These are phyloP conservation scores for Sporothrix inflata DNA, from an alignment of 2,329 filamentous ascomycete species.

Conservation along the genomic window DNA sequence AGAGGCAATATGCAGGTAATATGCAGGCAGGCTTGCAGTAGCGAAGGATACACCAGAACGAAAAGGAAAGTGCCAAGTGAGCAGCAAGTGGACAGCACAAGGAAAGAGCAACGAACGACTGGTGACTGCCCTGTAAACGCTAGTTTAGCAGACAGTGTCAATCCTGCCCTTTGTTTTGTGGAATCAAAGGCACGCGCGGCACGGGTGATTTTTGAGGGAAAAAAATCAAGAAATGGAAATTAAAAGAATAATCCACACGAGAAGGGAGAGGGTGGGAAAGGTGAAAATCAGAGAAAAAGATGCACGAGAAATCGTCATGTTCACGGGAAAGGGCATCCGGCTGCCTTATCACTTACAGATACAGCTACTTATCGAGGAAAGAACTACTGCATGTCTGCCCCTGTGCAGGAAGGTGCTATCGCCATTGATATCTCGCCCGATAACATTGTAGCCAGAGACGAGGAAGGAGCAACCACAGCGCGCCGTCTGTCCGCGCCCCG, in stretches of 20 bases:
- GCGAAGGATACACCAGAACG: neutral
- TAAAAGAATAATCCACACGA: neutral
- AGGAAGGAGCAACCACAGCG: neutral
- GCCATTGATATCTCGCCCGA: neutral
- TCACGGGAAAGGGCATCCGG: neutral
- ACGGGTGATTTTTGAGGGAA: neutral
- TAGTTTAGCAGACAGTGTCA: constrained; percentile 11
- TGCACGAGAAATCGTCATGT: neutral
- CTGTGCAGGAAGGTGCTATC: constrained; percentile 1
- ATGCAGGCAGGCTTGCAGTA: neutral
- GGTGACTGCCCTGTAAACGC: neutral
- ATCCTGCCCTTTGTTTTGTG: constrained; percentile 8
- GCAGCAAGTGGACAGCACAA: neutral
- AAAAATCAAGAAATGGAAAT: constrained; percentile 9
- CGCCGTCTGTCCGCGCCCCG: neutral
- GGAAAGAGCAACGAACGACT: neutral
- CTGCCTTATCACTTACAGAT: constrained; percentile 13
- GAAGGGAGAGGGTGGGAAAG: neutral
- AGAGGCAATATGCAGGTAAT: neutral
- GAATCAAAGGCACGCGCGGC: constrained; percentile 8
- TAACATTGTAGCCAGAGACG: neutral
- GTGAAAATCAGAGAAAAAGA: neutral
- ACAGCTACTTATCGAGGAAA: neutral
- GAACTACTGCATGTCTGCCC: neutral
- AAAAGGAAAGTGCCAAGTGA: neutral